Evolutionary conservation across 2,329 filamentous ascomycete species (phyloP).

Genomic region (Fusarium metavorans): DNA sequence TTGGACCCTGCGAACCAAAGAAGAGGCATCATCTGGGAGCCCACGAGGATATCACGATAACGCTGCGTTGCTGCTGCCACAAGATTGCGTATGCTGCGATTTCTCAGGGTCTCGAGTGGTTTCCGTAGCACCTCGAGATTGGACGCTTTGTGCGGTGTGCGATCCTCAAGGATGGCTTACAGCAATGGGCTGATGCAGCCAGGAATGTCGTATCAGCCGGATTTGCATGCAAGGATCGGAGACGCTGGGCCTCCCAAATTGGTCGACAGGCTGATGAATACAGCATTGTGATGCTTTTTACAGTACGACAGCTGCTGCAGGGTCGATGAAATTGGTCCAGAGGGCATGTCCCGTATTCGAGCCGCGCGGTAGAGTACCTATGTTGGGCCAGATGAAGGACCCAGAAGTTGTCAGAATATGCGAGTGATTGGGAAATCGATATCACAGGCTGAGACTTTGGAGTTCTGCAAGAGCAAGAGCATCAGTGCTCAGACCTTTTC

Average conservation of each 20-base stretch:
- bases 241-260: slow-evolving; percentile 11
- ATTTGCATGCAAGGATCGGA: slow-evolving; percentile 13
- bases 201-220: slow-evolving; percentile 33
- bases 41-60: background rate
- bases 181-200: slow-evolving; percentile 35
- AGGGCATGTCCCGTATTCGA: background rate
- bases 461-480: background rate
- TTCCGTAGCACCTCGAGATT: slow-evolving; percentile 14
- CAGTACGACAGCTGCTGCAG: slow-evolving; percentile 7
- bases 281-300: slow-evolving; percentile 10
- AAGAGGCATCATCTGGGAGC: background rate
- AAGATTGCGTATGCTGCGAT: slow-evolving; percentile 1
- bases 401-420: slow-evolving; percentile 2
- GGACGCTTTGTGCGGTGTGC: slow-evolving; percentile 12
- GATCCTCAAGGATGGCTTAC: slow-evolving; percentile 28
- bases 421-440: background rate
- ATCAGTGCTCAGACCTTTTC: background rate
- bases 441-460: background rate
- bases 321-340: background rate
- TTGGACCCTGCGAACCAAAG: background rate
- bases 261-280: slow-evolving; percentile 14
- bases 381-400: background rate
- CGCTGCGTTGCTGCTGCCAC: slow-evolving; percentile 3
- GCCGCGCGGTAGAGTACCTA: slow-evolving; percentile 10
- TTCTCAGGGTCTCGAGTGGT: slow-evolving; percentile 10